Conservation (phyloP, 352 stramenopile species). For the Pythium chondricola region DNA sequence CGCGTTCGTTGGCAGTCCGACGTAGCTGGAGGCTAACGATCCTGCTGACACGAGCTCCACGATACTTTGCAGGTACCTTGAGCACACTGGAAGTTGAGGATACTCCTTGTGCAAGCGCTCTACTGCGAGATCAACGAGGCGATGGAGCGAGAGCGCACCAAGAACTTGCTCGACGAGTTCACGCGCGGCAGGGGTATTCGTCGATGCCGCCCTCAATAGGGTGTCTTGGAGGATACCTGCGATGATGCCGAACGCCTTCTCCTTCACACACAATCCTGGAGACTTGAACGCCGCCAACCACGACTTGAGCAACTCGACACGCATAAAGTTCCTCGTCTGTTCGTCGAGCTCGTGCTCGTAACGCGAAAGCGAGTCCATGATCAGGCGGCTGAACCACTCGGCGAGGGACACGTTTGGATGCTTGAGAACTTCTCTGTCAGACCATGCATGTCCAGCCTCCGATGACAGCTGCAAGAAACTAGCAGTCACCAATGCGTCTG, state of each 20-base stretch:
- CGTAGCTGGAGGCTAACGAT: slow-evolving; percentile 47
- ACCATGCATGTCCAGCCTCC: slow-evolving; percentile 64
- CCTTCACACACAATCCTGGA: slow-evolving; percentile 81
- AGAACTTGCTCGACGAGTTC: slow-evolving; percentile 26
- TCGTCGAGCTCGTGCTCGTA: slow-evolving; percentile 37
- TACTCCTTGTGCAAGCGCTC: slow-evolving; percentile 78
- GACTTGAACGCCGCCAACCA: slow-evolving; percentile 83
- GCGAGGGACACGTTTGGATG: slow-evolving; percentile 85
- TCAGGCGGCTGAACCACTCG: slow-evolving; percentile 75
- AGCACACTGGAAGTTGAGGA: slow-evolving; percentile 66
- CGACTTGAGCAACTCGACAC: slow-evolving; percentile 63
- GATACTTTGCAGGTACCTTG: slow-evolving; percentile 82
- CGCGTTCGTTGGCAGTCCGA: slow-evolving; percentile 39
- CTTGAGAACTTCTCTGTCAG: slow-evolving; percentile 72
- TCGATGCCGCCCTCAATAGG: slow-evolving; percentile 30
- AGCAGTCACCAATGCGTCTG: slow-evolving; percentile 57
- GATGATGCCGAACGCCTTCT: slow-evolving; percentile 74
- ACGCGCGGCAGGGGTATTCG: background rate
- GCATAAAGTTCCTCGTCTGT: slow-evolving; percentile 40
- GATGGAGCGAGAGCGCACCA: slow-evolving; percentile 48
- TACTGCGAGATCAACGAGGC: slow-evolving; percentile 64
- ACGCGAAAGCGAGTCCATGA: slow-evolving; percentile 51
- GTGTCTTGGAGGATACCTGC: slow-evolving; percentile 75
- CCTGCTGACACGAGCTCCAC: slow-evolving; percentile 73
- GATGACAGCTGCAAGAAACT: slow-evolving; percentile 68